Evolutionary conservation across 345 rosid species (phyloP).

Genomic region (Firmiana major): DNA sequence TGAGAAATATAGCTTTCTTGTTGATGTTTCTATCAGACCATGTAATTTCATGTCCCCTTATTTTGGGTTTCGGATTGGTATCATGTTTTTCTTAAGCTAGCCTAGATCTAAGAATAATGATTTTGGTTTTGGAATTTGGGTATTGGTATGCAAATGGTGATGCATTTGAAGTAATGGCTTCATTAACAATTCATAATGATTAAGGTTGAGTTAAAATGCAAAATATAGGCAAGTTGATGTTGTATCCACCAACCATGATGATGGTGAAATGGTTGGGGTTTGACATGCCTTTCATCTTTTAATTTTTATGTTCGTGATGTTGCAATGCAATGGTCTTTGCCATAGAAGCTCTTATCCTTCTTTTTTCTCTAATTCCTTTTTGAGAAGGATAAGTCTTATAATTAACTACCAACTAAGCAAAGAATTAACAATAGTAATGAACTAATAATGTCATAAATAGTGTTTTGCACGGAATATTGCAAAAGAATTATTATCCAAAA

Average conservation of each 20-base stretch:
- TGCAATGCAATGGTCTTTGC: no score
- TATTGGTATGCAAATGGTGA: background rate
- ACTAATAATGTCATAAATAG: no score
- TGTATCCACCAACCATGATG: background rate
- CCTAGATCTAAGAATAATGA: background rate
- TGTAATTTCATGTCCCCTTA: background rate
- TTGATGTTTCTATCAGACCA: slow-evolving; percentile 1
- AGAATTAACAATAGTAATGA: no score
- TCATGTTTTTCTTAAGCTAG: background rate
- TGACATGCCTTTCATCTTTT: no score
- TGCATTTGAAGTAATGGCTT: background rate
- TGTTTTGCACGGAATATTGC: no score
- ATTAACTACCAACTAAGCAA: no score
- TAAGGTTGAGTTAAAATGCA: background rate
- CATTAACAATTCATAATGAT: background rate
- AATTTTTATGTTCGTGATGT: no score
- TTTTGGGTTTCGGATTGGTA: background rate
- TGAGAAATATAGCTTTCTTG: background rate
- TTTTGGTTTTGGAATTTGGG: background rate
- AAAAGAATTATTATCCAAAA: no score
- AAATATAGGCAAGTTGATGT: background rate
- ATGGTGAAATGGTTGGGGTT: background rate
- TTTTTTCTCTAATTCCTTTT: no score
- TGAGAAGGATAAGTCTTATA: no score
- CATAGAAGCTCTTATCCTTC: no score